Evolutionary conservation across 257 asterid species (phyloP).

Genomic region (Nyctanthes arbortristis): DNA sequence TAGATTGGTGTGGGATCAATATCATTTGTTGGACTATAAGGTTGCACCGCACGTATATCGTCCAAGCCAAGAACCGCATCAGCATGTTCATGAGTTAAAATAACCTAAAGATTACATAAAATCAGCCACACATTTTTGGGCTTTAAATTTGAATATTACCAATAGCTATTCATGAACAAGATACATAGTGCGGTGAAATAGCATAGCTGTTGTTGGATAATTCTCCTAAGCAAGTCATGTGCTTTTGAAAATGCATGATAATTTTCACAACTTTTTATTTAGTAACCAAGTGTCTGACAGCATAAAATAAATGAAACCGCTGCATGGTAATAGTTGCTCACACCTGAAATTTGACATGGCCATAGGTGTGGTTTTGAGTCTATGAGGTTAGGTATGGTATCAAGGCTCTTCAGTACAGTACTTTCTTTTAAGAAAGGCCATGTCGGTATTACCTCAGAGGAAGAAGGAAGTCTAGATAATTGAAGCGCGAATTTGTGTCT

Average conservation of each 20-base stretch:
- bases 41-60: conserved; percentile 90
- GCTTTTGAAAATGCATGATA: background rate
- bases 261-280: background rate
- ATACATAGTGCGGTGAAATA: conserved; percentile 7
- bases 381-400: background rate
- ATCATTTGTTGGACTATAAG: conserved; percentile 85
- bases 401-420: background rate
- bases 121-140: conserved; percentile 7
- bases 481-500: background rate
- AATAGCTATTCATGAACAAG: conserved; percentile 1
- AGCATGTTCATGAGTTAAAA: conserved; percentile 98
- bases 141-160: conserved; percentile 6
- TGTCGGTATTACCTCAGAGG: background rate
- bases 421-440: background rate
- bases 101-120: conserved; percentile 54
- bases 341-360: background rate
- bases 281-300: background rate
- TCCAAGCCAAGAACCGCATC: conserved; percentile 99
- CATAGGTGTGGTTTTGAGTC: background rate
- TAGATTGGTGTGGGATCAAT: conserved; percentile 84
- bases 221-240: conserved; percentile 6
- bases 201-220: conserved; percentile 4
- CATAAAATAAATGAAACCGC: conserved; percentile 16
- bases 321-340: conserved; percentile 4
- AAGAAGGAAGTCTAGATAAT: conserved; percentile 1